A percentile compares a stretch with the other conserved stretches of the same genome.
These are phyloP conservation scores for Syzygium syzygioides DNA, from an alignment of 441 rosid genomes.

Conservation along the genomic window DNA sequence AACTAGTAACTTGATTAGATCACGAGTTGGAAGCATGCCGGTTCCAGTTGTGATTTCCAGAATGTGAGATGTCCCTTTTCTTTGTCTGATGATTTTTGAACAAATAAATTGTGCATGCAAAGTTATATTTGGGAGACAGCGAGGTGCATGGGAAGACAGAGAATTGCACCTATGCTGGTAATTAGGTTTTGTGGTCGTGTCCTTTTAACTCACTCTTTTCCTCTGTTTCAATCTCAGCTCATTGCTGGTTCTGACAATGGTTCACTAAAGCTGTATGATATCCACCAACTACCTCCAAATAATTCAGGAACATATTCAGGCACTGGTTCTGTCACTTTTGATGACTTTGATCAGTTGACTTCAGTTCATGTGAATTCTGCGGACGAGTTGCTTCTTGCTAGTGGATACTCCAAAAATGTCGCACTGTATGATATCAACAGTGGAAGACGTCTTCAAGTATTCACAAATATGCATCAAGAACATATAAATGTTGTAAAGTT, in stretches of 20 bases:
- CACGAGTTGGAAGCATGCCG: neutral
- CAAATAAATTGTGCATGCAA: neutral
- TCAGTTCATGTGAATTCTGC: slow-evolving; percentile 87
- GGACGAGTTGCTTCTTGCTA: slow-evolving; percentile 85
- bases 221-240: slow-evolving; percentile 42
- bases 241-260: slow-evolving; percentile 98
- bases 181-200: neutral
- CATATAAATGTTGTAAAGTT: slow-evolving; percentile 94
- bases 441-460: slow-evolving; percentile 67
- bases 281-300: slow-evolving; percentile 39
- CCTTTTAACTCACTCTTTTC: neutral
- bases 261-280: slow-evolving; percentile 64
- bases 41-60: neutral
- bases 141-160: neutral
- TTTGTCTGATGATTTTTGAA: neutral
- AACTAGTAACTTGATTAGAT: neutral
- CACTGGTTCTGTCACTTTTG: slow-evolving; percentile 56
- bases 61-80: neutral
- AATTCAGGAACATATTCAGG: slow-evolving; percentile 19
- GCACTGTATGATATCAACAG: slow-evolving; percentile 77
- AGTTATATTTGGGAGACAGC: neutral
- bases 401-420: slow-evolving; percentile 88
- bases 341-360: slow-evolving; percentile 84
- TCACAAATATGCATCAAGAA: slow-evolving; percentile 79
- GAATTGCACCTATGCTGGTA: neutral